Conservation (phyloP, 1,284 basidiomycete genomes). For the Malassezia nana region DNA sequence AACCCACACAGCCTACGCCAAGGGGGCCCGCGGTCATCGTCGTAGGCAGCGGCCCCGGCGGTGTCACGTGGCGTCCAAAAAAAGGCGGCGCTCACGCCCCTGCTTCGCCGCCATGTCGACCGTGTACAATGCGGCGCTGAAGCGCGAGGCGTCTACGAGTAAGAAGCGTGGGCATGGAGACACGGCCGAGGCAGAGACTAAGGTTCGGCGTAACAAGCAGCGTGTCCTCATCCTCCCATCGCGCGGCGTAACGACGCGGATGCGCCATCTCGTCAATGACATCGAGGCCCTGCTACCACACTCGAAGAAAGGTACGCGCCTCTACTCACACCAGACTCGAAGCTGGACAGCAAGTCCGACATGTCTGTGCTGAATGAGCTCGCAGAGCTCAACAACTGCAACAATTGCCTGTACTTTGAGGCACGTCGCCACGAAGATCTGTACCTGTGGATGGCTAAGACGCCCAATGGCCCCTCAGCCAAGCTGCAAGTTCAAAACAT, state of each 20-base stretch:
- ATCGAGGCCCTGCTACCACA: conserved; percentile 82
- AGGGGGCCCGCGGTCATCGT: no score
- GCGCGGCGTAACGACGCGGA: conserved; percentile 85
- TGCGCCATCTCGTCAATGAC: conserved; percentile 95
- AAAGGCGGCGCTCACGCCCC: not conserved
- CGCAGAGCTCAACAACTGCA: conserved; percentile 94
- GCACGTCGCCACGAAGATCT: conserved; percentile 79
- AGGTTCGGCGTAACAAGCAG: conserved; percentile 51
- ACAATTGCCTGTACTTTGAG: conserved; percentile 95
- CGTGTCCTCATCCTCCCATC: conserved; percentile 81
- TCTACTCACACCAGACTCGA: conserved; percentile 52
- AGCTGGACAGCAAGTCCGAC: conserved; percentile 88
- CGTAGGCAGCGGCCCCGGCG: no score
- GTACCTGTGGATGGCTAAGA: conserved; percentile 92
- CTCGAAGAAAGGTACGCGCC: conserved; percentile 62
- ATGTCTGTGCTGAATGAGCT: conserved; percentile 88
- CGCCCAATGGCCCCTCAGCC: conserved; percentile 91
- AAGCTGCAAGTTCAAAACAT: conserved; percentile 97
- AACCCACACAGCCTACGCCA: no score
- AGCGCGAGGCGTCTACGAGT: conserved; percentile 1
- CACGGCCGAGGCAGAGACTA: conserved; percentile 4
- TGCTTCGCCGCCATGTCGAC: conserved; percentile 12
- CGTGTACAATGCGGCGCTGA: conserved; percentile 13
- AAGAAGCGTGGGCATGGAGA: conserved; percentile 7
- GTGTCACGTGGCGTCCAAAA: conserved; percentile 13